Conservation (phyloP, 1,139 yeast species). For the Blastobotrys indianensis region DNA sequence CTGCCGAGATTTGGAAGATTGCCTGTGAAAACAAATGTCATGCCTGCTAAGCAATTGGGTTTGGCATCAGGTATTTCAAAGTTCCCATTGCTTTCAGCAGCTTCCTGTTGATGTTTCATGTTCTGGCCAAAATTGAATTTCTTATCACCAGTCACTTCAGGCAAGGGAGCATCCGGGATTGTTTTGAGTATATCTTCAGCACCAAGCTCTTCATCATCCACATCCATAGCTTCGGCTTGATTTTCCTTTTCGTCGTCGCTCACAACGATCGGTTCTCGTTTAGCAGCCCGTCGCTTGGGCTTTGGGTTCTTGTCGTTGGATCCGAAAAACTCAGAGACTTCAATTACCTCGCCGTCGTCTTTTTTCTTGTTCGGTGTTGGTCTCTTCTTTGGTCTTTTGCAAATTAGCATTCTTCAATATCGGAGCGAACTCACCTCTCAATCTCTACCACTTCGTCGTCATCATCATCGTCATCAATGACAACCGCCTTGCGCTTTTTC, state of each 20-base stretch:
- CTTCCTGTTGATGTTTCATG: constrained; percentile 41
- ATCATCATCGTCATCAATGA: constrained; percentile 10
- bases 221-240: neutral
- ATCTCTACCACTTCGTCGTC: constrained; percentile 1
- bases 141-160: constrained; percentile 47
- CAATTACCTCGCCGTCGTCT: constrained; percentile 8
- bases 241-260: neutral
- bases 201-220: constrained; percentile 19
- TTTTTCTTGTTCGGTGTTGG: neutral
- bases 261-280: neutral
- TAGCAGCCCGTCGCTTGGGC: neutral
- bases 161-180: constrained; percentile 66
- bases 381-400: constrained; percentile 1
- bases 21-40: constrained; percentile 92
- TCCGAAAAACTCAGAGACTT: constrained; percentile 6
- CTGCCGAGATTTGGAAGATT: constrained; percentile 74
- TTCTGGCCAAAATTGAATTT: constrained; percentile 52
- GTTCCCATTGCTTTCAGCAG: constrained; percentile 13
- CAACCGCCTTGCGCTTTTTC: constrained; percentile 5
- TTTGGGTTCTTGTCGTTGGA: neutral
- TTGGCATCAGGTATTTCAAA: constrained; percentile 64
- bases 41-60: constrained; percentile 76
- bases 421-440: neutral
- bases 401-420: neutral
- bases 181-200: constrained; percentile 52